These are phyloP conservation scores for Candida pseudoviswanathii DNA, from an alignment of 1,139 yeast genomes.

Conservation along the genomic window DNA sequence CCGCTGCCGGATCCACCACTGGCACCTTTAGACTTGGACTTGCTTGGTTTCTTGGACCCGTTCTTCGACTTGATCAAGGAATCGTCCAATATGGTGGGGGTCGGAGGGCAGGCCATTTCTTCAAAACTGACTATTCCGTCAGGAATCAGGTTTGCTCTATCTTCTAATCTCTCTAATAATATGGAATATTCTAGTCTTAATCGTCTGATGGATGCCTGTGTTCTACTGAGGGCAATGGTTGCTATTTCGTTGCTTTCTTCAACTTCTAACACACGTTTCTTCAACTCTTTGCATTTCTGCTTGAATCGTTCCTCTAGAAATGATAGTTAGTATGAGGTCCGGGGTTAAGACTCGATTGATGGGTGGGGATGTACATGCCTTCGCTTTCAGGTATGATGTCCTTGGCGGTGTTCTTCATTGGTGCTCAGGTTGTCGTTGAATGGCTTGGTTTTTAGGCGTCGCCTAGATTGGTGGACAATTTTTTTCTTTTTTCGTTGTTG, in stretches of 20 bases:
- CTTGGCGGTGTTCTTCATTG: slow-evolving; percentile 21
- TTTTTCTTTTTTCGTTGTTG: not conserved
- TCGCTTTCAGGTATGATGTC: slow-evolving; percentile 45
- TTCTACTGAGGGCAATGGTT: slow-evolving; percentile 75
- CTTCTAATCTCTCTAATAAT: slow-evolving; percentile 77
- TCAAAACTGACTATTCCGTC: slow-evolving; percentile 34
- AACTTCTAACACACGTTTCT: slow-evolving; percentile 69
- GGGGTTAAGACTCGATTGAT: not conserved
- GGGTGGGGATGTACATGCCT: slow-evolving; percentile 30
- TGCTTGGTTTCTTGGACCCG: slow-evolving; percentile 28
- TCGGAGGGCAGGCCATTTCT: slow-evolving; percentile 48
- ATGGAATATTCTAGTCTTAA: slow-evolving; percentile 81
- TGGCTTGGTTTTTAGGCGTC: not conserved
- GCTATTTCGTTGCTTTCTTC: slow-evolving; percentile 81
- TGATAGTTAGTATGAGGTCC: slow-evolving; percentile 12
- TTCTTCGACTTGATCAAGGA: slow-evolving; percentile 22
- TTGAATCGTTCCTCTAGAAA: slow-evolving; percentile 42
- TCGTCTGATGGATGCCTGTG: slow-evolving; percentile 76
- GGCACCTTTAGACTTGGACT: slow-evolving; percentile 13
- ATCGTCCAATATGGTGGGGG: slow-evolving; percentile 40
- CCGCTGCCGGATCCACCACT: slow-evolving; percentile 12
- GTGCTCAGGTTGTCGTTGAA: not conserved
- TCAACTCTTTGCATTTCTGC: slow-evolving; percentile 71
- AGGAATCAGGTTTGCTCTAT: slow-evolving; percentile 43
- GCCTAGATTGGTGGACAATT: not conserved